Percentiles rank a stretch among this genome's conserved stretches.
phyloP scores from a whole-genome alignment of 83 land plant species.

The Picea mariana region DNA sequence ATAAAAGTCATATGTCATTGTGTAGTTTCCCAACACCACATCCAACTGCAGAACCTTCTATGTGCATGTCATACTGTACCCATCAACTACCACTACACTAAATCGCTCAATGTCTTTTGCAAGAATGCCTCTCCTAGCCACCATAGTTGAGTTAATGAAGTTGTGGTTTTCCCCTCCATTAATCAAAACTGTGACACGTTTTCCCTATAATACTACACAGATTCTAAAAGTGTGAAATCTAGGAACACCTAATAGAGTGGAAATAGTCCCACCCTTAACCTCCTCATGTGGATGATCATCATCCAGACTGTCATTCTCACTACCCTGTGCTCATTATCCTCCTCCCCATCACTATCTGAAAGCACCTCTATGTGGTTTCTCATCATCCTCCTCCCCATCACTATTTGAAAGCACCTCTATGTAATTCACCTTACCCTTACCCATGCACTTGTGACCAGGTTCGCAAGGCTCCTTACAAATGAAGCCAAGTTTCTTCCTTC shows the following conservation, averaged over 20 bases:
- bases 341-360: background rate
- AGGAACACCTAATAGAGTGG: background rate
- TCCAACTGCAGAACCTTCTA: background rate
- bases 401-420: background rate
- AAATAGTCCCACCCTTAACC: background rate
- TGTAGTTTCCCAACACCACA: background rate
- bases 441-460: background rate
- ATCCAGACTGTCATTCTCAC: background rate
- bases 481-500: background rate
- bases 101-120: background rate
- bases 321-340: background rate
- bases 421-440: background rate
- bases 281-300: background rate
- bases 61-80: background rate
- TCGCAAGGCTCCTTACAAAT: background rate
- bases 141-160: background rate
- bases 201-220: background rate
- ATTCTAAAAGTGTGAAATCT: background rate
- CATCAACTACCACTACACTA: background rate
- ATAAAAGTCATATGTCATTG: background rate
- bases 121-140: background rate
- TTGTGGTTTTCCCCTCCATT: background rate
- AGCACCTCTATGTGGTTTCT: background rate
- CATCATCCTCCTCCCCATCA: background rate
- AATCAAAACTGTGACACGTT: background rate